These are phyloP conservation scores for Alternaria triticimaculans DNA, from an alignment of 2,329 filamentous ascomycete species.

Conservation along the genomic window DNA sequence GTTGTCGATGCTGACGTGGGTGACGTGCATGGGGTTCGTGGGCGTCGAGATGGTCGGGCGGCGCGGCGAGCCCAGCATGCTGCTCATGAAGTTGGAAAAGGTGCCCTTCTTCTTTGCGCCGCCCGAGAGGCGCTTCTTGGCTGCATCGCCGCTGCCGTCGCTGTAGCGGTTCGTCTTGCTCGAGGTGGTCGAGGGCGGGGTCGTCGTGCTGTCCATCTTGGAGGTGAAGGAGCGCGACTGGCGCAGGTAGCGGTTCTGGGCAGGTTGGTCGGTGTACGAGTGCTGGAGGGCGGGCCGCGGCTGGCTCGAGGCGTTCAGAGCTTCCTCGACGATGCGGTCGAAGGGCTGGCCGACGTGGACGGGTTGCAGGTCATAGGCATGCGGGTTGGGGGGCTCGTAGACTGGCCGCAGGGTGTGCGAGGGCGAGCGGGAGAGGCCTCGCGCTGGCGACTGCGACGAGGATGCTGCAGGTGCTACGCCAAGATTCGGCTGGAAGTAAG, in stretches of 20 bases:
- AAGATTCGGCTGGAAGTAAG: conserved; percentile 26
- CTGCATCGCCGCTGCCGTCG: conserved; percentile 40
- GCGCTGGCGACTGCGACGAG: not conserved
- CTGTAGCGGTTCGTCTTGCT: conserved; percentile 48
- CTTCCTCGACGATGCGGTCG: conserved; percentile 45
- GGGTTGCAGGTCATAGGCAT: conserved; percentile 16
- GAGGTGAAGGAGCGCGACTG: conserved; percentile 53
- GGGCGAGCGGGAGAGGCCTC: not conserved
- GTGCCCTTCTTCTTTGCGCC: conserved; percentile 51
- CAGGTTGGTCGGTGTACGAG: conserved; percentile 34
- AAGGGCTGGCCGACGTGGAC: conserved; percentile 46
- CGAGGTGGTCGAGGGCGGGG: conserved; percentile 45
- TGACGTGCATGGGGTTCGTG: conserved; percentile 96
- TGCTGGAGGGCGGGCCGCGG: conserved; percentile 38
- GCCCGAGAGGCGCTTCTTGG: conserved; percentile 42
- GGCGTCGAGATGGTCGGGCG: conserved; percentile 96
- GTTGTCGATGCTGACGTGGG: conserved; percentile 97
- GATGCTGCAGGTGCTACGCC: conserved; percentile 5
- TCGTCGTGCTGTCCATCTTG: conserved; percentile 51
- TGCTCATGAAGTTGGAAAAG: conserved; percentile 50
- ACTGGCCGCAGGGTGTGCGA: conserved; percentile 13
- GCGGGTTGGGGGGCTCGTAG: conserved; percentile 7
- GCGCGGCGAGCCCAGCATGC: conserved; percentile 69
- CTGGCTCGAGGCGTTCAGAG: conserved; percentile 21
- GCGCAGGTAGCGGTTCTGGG: conserved; percentile 36